Evolutionary conservation across 2,329 filamentous ascomycete genomes (phyloP), one percentile per base, ranked within the genome.

Genomic region (Anthostomella pinea): DNA sequence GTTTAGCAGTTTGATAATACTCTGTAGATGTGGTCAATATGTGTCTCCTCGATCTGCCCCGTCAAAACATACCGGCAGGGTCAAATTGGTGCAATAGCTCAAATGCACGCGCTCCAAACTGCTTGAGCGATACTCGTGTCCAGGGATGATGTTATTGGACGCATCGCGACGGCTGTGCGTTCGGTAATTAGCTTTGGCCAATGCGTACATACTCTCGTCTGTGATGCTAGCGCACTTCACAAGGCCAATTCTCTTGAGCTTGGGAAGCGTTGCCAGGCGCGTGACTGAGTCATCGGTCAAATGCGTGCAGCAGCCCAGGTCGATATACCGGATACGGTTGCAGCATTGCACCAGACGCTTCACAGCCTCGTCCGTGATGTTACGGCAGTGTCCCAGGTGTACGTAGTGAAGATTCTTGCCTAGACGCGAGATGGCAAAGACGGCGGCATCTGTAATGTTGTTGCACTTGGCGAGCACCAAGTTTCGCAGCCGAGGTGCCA

Each of bases 321-420:
- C 93, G 47, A 98, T 98, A 60, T 98, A 98, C 37, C 93, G 79
- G 49, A 98, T 97, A 16, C 93, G 81, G 56, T 91, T 97, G 70
- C 93, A 98, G 35, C 72, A 73, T 49, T 84, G 82, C 24, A 96
- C 88, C 20, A 98, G 73, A 37, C 81, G 82, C 52, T 86, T 85
- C 13, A 98, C 88, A 1, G 88, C 90, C 22, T 81, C 75, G 57
- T 98, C 93, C 0, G 91, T 96, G 56, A 98, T 90, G 30, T 90
- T 81, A 18, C 80, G 79, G 63, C 93, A 98, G 62, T 98, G 93
- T 8, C 93, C 93, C 2, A 98, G 74, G 57, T 98, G 93, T 34
- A 98, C 83, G 60, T 95, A 97, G 63, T 98, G 93, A 36, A 98
- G 69, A 54, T 97, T 98, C 70, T 96, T 97, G 45, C 90, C 89